These are phyloP conservation scores for Pleurostoma richardsiae DNA, from an alignment of 2,329 filamentous ascomycete genomes.

Conservation along the genomic window DNA sequence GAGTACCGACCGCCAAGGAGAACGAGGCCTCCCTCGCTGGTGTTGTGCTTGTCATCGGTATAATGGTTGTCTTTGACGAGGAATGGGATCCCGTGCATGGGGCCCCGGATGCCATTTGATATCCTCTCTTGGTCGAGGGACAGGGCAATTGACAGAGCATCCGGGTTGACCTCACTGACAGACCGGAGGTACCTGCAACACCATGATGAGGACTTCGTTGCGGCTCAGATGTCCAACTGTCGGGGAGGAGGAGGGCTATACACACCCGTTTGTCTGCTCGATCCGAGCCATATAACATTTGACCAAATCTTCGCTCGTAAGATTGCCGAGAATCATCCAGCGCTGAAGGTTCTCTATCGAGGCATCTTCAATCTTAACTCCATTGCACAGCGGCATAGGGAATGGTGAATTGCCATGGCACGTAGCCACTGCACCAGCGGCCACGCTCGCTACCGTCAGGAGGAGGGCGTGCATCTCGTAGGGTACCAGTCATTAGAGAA, in stretches of 20 bases:
- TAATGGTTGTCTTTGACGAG: constrained; percentile 64
- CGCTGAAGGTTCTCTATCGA: neutral
- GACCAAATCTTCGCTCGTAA: constrained; percentile 11
- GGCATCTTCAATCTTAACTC: neutral
- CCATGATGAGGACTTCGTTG: neutral
- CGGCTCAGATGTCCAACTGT: too few species aligned
- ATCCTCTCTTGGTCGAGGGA: constrained; percentile 23
- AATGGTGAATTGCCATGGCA: neutral
- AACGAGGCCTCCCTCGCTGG: constrained; percentile 53
- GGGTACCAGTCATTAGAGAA: too few species aligned
- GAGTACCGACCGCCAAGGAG: constrained; percentile 37
- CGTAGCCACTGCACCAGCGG: neutral
- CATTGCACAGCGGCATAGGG: neutral
- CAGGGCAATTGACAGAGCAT: constrained; percentile 24
- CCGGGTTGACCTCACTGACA: constrained; percentile 28
- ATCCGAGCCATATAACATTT: constrained; percentile 17
- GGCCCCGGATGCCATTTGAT: constrained; percentile 22
- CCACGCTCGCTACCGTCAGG: neutral
- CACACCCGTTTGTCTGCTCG: constrained; percentile 13
- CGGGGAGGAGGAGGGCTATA: neutral
- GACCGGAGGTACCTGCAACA: constrained; percentile 15
- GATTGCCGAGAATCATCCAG: neutral
- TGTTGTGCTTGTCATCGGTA: constrained; percentile 56
- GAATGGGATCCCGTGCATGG: constrained; percentile 59
- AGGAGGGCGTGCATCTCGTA: neutral